These are phyloP conservation scores for Apiosordaria backusii DNA, from an alignment of 495 filamentous ascomycete genomes.

Conservation along the genomic window DNA sequence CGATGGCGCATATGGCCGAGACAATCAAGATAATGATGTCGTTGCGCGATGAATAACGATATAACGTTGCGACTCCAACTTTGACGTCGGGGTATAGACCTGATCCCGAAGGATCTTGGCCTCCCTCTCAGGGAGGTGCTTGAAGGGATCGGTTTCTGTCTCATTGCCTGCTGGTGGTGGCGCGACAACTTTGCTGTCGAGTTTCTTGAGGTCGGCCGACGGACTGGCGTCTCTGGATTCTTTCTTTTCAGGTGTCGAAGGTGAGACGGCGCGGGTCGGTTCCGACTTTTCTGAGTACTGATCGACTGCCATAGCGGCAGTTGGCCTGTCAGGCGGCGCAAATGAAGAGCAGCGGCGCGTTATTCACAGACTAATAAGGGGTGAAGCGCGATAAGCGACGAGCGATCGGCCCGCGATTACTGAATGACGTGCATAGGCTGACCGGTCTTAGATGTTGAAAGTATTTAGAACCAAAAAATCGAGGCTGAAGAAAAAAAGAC, in stretches of 20 bases:
- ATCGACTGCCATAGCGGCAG: neutral
- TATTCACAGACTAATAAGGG: neutral
- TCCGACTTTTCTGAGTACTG: neutral
- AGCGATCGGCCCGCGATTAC: neutral
- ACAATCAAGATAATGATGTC: slow-evolving; percentile 72
- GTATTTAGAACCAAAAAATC: neutral
- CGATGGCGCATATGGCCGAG: slow-evolving; percentile 64
- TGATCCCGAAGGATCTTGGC: slow-evolving; percentile 65
- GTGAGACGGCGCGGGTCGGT: neutral
- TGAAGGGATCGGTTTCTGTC: slow-evolving; percentile 46
- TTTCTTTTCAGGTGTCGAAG: neutral
- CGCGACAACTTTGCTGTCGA: slow-evolving; percentile 48
- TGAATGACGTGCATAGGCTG: neutral
- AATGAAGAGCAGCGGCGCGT: neutral
- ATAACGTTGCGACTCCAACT: slow-evolving; percentile 64
- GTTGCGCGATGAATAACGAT: slow-evolving; percentile 71
- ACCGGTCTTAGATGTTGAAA: neutral
- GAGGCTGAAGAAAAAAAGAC: neutral
- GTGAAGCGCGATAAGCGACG: neutral
- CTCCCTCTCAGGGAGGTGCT: slow-evolving; percentile 59
- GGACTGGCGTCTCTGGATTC: slow-evolving; percentile 3
- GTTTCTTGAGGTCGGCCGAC: slow-evolving; percentile 36
- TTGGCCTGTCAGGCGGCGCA: neutral
- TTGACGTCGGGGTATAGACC: slow-evolving; percentile 62
- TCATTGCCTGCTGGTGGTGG: slow-evolving; percentile 28